Evolutionary conservation across 148 eudicot species (phyloP).

Genomic region (Spergularia marina): DNA sequence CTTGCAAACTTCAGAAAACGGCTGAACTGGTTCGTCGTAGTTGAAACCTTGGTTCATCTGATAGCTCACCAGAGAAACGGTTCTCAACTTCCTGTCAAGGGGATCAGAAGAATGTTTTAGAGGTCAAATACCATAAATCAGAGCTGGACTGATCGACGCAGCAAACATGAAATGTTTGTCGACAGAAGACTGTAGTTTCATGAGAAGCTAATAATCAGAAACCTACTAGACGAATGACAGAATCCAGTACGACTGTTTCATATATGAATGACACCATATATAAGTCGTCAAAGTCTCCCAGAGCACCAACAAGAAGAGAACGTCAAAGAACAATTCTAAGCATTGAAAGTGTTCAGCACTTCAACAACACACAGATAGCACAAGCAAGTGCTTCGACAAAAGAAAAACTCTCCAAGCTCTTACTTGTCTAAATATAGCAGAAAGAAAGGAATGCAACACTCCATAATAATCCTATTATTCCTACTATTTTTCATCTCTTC

Average conservation of each 20-base stretch:
- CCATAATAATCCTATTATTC: too few species aligned
- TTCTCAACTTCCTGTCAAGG: constrained; percentile 45
- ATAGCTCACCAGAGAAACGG: constrained; percentile 17
- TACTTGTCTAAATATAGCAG: background rate
- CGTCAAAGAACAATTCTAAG: too few species aligned
- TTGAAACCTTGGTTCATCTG: constrained; percentile 51
- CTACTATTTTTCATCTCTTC: too few species aligned
- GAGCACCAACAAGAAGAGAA: too few species aligned
- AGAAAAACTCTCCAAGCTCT: background rate
- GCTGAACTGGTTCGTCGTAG: constrained; percentile 64
- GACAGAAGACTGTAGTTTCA: background rate
- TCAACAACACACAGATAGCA: background rate
- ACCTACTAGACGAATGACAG: too few species aligned
- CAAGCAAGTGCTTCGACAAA: background rate
- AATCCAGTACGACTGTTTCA: too few species aligned
- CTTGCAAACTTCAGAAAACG: constrained; percentile 27
- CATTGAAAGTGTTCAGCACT: background rate
- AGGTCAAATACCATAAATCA: background rate
- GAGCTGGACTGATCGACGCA: background rate
- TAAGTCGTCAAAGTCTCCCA: too few species aligned
- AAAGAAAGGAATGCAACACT: background rate
- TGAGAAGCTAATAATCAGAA: background rate
- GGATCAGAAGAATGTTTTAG: background rate
- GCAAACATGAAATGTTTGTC: background rate
- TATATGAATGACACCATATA: too few species aligned